Evolutionary conservation across 2,329 filamentous ascomycete genomes (phyloP), one percentile per base, ranked within the genome.

Genomic region (Metarhizium sp.): DNA sequence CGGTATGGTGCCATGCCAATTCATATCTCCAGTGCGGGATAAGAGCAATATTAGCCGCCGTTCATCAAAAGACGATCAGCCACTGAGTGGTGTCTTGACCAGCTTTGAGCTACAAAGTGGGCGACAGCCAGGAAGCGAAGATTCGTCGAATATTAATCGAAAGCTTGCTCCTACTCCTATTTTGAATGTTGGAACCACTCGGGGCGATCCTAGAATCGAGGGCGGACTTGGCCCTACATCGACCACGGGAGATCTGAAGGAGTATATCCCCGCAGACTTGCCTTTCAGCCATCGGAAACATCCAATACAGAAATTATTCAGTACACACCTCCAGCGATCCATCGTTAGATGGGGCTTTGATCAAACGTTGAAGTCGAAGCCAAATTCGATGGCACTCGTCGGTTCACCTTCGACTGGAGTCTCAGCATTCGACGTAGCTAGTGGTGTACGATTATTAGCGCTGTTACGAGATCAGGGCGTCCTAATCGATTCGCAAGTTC

Each of bases 281-380:
- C 69, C 73, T 1, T 63, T 71, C 29, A 58, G 59, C 10, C 71
- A 74, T 53, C 67, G 65, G 1, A 61, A 70, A 13, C 79, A 82
- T 56, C 79, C 79, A 2, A 55, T 81, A 6, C 71, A 69, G 45
- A 68, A 68, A 42, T 67, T 82, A 20, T 80, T 82, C 58, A 66
- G 71, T 46, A 51, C 58, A 11, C 63, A 62, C 30, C 55, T 79
- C 20, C 66, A 78, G 53, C 65, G 67, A 1, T 63, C 64, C 2
- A 69, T 79, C 16, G 58, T 79, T 8, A 67, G 75, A 40, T 78
- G 73, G 69, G 72, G 73, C 0, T 80, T 80, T 54, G 67, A 74
- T 55, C 63, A 69, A 51, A 69, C 65, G 13, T 53, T 70, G 29
- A 63, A 66, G 2, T 59, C 60, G 29, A 45, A 59, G 32, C 62